Evolutionary conservation across 129 eudicot species (phyloP).

Genomic region (Ambrosia artemisiifolia): DNA sequence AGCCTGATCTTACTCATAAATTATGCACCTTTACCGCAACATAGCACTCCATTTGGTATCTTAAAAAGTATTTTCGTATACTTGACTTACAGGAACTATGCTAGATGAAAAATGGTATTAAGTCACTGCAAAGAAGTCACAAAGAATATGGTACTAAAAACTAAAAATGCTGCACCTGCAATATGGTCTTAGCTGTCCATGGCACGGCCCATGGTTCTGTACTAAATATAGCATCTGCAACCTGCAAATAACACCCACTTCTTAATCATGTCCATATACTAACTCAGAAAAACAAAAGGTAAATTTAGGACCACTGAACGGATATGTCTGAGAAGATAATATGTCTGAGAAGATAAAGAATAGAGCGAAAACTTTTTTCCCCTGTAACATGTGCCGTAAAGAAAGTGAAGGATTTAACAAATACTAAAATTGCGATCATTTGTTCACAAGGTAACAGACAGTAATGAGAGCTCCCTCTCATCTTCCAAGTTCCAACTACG

Average conservation of each 20-base stretch:
- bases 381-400: neutral
- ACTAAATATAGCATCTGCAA: conserved; percentile 35
- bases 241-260: conserved; percentile 34
- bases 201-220: conserved; percentile 66
- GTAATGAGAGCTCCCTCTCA: too few species aligned
- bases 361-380: neutral
- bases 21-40: neutral
- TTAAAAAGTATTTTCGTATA: neutral
- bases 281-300: neutral
- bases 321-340: neutral
- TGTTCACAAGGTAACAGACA: neutral
- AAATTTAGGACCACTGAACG: neutral
- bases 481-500: neutral
- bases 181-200: conserved; percentile 64
- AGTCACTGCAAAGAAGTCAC: neutral
- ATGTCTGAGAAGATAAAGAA: neutral
- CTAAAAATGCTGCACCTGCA: conserved; percentile 38
- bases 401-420: neutral
- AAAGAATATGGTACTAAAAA: neutral
- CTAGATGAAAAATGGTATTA: neutral
- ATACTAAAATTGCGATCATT: neutral
- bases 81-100: neutral
- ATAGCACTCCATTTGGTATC: conserved; percentile 14
- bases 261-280: conserved; percentile 1
- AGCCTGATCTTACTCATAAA: neutral